Conservation (phyloP, 352 stramenopile genomes). For the Pythium grandisporangium region DNA sequence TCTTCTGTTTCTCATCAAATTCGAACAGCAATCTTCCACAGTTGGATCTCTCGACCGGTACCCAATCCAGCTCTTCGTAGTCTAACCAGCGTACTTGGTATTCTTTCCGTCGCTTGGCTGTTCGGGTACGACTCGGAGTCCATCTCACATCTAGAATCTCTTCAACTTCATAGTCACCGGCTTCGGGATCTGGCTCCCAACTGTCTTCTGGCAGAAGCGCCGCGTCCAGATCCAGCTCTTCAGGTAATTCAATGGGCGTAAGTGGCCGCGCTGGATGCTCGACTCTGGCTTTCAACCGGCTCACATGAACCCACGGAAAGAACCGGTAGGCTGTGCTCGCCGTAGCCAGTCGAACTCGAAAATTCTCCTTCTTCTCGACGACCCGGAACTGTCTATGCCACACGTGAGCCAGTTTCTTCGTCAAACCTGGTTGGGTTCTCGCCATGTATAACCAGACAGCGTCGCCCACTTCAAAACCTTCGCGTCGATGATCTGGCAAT, state of each 20-base stretch:
- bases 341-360: conserved; percentile 4
- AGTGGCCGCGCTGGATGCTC: conserved; percentile 3
- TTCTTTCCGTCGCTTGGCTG: conserved; percentile 1
- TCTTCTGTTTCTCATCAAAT: conserved; percentile 11
- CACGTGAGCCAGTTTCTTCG: conserved; percentile 12
- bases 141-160: conserved; percentile 5
- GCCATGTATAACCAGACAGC: conserved; percentile 9
- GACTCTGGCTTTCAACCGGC: conserved; percentile 11
- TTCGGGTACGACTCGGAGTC: not conserved
- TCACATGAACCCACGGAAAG: conserved; percentile 14
- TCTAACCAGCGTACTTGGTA: conserved; percentile 12
- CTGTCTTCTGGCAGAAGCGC: conserved; percentile 15
- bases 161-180: conserved; percentile 11
- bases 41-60: conserved; percentile 1
- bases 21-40: conserved; percentile 9
- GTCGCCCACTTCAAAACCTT: conserved; percentile 8
- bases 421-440: not conserved
- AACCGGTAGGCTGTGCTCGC: conserved; percentile 3
- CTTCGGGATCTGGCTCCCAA: conserved; percentile 3
- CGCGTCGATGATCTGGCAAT: conserved; percentile 1
- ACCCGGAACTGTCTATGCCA: conserved; percentile 19
- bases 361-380: conserved; percentile 5
- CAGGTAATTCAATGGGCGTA: not conserved
- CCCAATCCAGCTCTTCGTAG: conserved; percentile 10
- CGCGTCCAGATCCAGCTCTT: conserved; percentile 14